Conservation (phyloP, 495 filamentous ascomycete species). For the Cairneyella variabilis region DNA sequence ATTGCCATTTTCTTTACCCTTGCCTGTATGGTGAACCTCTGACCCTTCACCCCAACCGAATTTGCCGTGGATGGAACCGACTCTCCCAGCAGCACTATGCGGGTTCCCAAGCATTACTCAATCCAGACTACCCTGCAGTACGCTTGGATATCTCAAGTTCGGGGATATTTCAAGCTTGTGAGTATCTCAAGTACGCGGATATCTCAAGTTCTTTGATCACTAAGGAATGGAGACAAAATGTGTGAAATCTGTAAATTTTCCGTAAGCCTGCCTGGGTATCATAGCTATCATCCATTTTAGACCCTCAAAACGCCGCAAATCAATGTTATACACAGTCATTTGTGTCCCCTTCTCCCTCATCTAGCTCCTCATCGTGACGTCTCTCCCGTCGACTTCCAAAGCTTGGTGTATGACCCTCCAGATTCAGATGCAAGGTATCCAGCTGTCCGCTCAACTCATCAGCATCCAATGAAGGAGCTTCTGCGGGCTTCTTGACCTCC, state of each 20-base stretch:
- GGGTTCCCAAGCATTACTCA: no score
- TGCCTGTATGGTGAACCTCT: conserved; percentile 13
- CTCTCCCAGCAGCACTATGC: no score
- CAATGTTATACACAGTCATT: conserved; percentile 17
- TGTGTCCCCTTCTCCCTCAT: conserved; percentile 10
- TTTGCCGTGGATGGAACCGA: no score
- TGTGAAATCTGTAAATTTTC: no score
- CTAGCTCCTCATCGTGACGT: conserved; percentile 5
- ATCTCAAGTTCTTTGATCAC: no score
- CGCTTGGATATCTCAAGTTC: not conserved
- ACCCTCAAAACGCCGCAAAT: conserved; percentile 13
- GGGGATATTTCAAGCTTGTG: no score
- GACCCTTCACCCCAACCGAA: no score
- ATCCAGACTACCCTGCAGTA: no score
- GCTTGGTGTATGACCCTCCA: conserved; percentile 43
- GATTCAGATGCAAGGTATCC: conserved; percentile 32
- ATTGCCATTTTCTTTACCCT: conserved; percentile 63
- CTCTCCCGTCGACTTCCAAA: conserved; percentile 20
- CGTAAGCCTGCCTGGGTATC: conserved; percentile 10
- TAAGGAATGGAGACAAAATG: no score
- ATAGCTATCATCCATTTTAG: conserved; percentile 2
- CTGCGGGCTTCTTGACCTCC: conserved; percentile 23
- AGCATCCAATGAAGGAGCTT: conserved; percentile 33
- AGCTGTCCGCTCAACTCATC: conserved; percentile 23
- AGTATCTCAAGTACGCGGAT: no score